These are phyloP conservation scores for Phytopythium sindhum DNA, from an alignment of 352 stramenopile species.

Conservation along the genomic window DNA sequence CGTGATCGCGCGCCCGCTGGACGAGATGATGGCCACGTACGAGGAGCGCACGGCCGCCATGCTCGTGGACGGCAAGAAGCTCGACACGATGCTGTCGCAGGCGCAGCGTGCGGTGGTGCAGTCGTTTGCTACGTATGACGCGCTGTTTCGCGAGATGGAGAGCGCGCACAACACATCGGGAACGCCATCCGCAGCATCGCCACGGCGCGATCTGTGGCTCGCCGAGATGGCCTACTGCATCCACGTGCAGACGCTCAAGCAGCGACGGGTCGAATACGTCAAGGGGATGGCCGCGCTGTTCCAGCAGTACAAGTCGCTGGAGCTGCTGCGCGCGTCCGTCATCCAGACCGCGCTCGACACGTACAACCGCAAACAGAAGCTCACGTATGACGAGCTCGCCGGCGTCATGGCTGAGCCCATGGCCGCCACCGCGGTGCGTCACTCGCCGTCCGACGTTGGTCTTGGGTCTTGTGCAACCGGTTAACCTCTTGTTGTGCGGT, in stretches of 20 bases:
- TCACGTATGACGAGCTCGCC: conserved; percentile 68
- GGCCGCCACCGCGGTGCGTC: conserved; percentile 49
- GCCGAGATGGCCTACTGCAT: conserved; percentile 73
- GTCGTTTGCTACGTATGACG: conserved; percentile 55
- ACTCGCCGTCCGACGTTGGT: not conserved
- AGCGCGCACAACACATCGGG: conserved; percentile 3
- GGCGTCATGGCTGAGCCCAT: conserved; percentile 66
- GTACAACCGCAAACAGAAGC: conserved; percentile 80
- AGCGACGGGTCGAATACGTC: conserved; percentile 70
- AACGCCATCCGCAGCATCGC: not conserved
- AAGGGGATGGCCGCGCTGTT: conserved; percentile 81
- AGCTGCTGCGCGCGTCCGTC: conserved; percentile 64
- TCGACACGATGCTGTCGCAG: conserved; percentile 53
- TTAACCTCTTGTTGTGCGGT: not conserved
- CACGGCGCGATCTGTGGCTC: conserved; percentile 58
- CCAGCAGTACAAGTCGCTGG: conserved; percentile 80
- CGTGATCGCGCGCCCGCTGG: conserved; percentile 57
- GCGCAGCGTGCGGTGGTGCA: conserved; percentile 56
- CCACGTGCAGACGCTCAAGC: conserved; percentile 62
- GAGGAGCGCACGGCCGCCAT: conserved; percentile 52
- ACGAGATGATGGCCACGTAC: conserved; percentile 69
- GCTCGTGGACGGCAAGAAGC: conserved; percentile 46
- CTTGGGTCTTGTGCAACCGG: not conserved
- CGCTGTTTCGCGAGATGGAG: conserved; percentile 62
- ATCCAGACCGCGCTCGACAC: conserved; percentile 74